Percentiles rank a stretch among this genome's conserved stretches.
phyloP scores from a whole-genome alignment of 176 grass and related monocot genomes.

The Phoenix dactylifera region DNA sequence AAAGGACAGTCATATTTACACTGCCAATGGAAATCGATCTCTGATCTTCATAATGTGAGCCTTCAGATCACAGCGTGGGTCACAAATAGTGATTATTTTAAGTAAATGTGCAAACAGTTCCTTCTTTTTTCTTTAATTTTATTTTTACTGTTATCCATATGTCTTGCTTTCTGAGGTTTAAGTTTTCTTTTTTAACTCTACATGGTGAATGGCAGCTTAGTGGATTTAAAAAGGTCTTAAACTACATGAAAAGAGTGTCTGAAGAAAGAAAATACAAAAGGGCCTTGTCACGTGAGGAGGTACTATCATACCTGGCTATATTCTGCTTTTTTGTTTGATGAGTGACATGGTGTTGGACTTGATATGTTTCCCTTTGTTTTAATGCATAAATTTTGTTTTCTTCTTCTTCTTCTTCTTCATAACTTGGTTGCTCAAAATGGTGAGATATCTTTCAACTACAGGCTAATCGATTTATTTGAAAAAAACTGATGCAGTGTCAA shows the following conservation, averaged over 20 bases:
- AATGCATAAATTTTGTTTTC: no score
- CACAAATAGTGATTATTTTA: no score
- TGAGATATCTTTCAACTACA: no score
- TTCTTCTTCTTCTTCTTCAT: no score
- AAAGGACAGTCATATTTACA: constrained; percentile 96
- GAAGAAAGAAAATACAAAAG: constrained; percentile 88
- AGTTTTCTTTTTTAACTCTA: no score
- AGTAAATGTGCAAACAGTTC: no score
- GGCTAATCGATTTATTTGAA: no score
- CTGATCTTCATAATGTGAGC: constrained; percentile 77
- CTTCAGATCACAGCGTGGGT: neutral
- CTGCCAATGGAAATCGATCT: constrained; percentile 84
- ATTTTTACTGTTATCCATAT: constrained; percentile 8
- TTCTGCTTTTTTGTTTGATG: neutral
- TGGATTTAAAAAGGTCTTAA: constrained; percentile 96
- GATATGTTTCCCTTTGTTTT: no score
- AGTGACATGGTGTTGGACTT: no score
- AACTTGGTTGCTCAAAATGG: no score
- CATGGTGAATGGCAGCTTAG: constrained; percentile 53
- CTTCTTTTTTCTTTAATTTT: constrained; percentile 3
- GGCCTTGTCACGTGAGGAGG: constrained; percentile 90
- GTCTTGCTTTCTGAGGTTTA: no score
- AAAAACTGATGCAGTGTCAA: no score
- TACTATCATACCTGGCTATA: constrained; percentile 20
- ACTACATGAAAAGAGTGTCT: constrained; percentile 92